Base-by-base conservation (phyloP, 139 green algal genomes). In the Chlorella vulgaris region DNA sequence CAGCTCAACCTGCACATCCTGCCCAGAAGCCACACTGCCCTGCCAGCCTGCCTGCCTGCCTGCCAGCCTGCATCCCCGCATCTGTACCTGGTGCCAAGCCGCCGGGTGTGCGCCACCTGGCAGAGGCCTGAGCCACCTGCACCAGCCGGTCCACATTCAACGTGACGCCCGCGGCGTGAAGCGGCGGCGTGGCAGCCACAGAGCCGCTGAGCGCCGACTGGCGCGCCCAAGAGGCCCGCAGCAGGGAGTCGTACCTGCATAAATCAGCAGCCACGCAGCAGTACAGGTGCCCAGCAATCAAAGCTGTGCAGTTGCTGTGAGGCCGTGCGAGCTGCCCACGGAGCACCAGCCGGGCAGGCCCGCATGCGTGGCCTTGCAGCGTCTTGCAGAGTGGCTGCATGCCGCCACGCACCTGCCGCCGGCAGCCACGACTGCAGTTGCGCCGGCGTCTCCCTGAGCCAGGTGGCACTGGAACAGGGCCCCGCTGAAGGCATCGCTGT, bases 401-500 rank as follows among this genome's bases (percentile, higher is more conserved):
- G 5, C 5, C 55, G 21, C 21, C 55, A 65, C 47, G 63, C 29
- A 83, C 51, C 50, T 60, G 63, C 78, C 85, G 71, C 92, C 93
- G 0, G 88, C 89, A 1, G 90, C 90, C 39, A 94, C 71, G 18
- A 93, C 78, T 4, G 78, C 83, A 0, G 67, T 73, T n/a, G 40
- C 38, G 18, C 83, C 86, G 5, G 36, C 81, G 2, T 50, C 65
- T 18, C 77, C 51, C 19, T 87, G 68, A 24, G 86, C 47, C 28
- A 90, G 39, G 53, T 91, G 80, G n/a, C 92, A 69, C 84, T 97
- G 90, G 69, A 94, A 93, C 22, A 95, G 79, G 36, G 78, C 33
- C 5, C 91, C 92, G 10, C 60, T 86, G 84, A 92, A 96, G 84
- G 95, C 91, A 19, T 96, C 90, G 6, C 86, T 82, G 39, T 91